phyloP scores from a whole-genome alignment of 23 red algal species.

The Gracilariopsis chorda region DNA sequence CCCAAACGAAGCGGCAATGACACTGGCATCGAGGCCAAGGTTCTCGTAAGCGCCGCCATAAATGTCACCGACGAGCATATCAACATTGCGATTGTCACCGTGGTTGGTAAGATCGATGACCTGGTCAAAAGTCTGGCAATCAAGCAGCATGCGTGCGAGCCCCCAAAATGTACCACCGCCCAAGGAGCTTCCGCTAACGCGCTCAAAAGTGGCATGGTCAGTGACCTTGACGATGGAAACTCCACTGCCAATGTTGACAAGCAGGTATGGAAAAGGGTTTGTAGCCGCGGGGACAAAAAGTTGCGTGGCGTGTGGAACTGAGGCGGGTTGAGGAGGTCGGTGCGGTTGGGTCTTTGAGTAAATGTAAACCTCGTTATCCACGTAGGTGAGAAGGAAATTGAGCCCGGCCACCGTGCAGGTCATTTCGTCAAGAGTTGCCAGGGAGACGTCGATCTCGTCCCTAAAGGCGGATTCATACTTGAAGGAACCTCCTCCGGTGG shows the following conservation, averaged over 20 bases:
- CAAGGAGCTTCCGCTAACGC: constrained; percentile 84
- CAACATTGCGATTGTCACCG: constrained; percentile 90
- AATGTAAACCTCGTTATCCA: constrained; percentile 85
- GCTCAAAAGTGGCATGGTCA: constrained; percentile 69
- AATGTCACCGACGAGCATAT: constrained; percentile 99
- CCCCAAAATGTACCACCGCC: constrained; percentile 98
- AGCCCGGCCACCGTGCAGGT: constrained; percentile 86
- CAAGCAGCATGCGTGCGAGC: constrained; percentile 84
- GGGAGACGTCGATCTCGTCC: constrained; percentile 73
- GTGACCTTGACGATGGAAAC: constrained; percentile 93
- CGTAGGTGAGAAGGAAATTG: constrained; percentile 84
- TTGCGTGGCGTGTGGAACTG: not conserved
- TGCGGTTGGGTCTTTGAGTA: constrained; percentile 14
- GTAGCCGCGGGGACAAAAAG: constrained; percentile 60
- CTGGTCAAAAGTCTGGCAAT: constrained; percentile 98
- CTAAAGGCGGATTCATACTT: constrained; percentile 88
- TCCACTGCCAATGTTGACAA: constrained; percentile 92
- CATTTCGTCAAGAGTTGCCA: constrained; percentile 87
- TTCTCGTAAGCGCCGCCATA: constrained; percentile 87
- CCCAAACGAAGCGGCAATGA: constrained; percentile 96
- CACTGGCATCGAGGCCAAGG: constrained; percentile 76
- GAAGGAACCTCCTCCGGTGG: constrained; percentile 92
- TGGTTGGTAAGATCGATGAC: constrained; percentile 86
- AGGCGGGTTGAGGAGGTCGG: not conserved
- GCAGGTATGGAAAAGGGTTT: constrained; percentile 92